Percentiles rank a stretch among this genome's conserved stretches.
Conservation (phyloP, 768 basidiomycete genomes). For the Tylopilus felleus region DNA sequence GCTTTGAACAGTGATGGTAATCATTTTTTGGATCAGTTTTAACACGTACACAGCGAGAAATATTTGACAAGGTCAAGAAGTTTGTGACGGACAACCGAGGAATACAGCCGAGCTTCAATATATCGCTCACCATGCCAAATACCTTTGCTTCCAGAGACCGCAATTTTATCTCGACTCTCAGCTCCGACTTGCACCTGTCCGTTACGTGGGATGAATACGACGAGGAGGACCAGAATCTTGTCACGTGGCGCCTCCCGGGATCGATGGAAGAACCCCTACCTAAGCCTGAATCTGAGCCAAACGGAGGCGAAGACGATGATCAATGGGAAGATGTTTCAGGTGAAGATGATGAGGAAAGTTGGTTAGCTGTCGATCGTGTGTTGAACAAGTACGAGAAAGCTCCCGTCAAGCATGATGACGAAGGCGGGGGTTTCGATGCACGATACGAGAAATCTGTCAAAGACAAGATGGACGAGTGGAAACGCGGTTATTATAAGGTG, state of each 20-base stretch:
- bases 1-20: background rate
- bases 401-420: slow-evolving; percentile 66
- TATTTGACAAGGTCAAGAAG: slow-evolving; percentile 74
- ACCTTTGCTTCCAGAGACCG: slow-evolving; percentile 77
- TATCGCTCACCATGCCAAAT: slow-evolving; percentile 68
- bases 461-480: slow-evolving; percentile 93
- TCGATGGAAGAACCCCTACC: slow-evolving; percentile 34
- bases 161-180: slow-evolving; percentile 72
- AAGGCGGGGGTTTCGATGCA: slow-evolving; percentile 73
- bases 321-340: slow-evolving; percentile 51
- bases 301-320: slow-evolving; percentile 47
- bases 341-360: slow-evolving; percentile 65
- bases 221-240: slow-evolving; percentile 73
- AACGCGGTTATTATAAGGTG: slow-evolving; percentile 85
- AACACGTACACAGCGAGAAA: slow-evolving; percentile 66
- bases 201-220: slow-evolving; percentile 95
- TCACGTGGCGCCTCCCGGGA: slow-evolving; percentile 63
- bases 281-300: slow-evolving; percentile 33
- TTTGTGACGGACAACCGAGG: slow-evolving; percentile 59
- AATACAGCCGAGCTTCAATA: slow-evolving; percentile 26
- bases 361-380: slow-evolving; percentile 74
- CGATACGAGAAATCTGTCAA: slow-evolving; percentile 68
- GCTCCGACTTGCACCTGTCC: slow-evolving; percentile 71
- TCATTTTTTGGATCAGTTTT: slow-evolving; percentile 46
- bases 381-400: slow-evolving; percentile 87